Evolutionary conservation across 768 basidiomycete genomes (phyloP), one percentile per base, ranked within the genome.

Genomic region (Russula virescens): DNA sequence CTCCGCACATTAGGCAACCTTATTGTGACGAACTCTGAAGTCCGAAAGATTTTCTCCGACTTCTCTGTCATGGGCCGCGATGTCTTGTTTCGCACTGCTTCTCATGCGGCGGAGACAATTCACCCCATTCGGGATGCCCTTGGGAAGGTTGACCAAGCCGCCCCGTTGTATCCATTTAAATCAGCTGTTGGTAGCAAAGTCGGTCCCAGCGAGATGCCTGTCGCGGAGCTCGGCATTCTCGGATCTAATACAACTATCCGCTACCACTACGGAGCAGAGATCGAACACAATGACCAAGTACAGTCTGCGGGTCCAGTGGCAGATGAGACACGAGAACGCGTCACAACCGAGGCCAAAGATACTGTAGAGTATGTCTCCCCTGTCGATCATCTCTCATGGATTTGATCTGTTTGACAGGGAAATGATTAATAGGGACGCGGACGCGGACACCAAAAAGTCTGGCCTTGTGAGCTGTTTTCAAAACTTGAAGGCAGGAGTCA

Each of bases 11-110:
- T 99, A 51, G 79, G 91, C 63, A 83, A 83, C 47, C 87, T 98
- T 69, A 79, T 98, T 69, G 79, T 94, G 65, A 96, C 95, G 71
- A 99, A 99, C 76, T 88, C 90, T 0, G 91, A 96, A 76, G 88
- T 90, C 34, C 88, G 94, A 69, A 96, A 97, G 73, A 85, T 97
- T 31, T 74, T 95, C 55, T 81, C 84, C 2, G 91, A 94, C 73
- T 86, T 89, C 66, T 81, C 83, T 11, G 72, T 87, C 61, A 85
- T 92, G 52, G 89, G 90, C 0, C 87, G 92, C 47, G 93, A 96
- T 72, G 78, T 97, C 58, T 84, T 96, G 64, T 83, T 91, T 5
- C 86, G 82, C 43, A 82, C 82, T 21, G 86, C 89, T 0, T 73
- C 79, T 67, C 89, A 92, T 70, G 86, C 82, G 14, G 89, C 91